Evolutionary conservation across 345 rosid species (phyloP).

Genomic region (Eucalyptus dawsonii): DNA sequence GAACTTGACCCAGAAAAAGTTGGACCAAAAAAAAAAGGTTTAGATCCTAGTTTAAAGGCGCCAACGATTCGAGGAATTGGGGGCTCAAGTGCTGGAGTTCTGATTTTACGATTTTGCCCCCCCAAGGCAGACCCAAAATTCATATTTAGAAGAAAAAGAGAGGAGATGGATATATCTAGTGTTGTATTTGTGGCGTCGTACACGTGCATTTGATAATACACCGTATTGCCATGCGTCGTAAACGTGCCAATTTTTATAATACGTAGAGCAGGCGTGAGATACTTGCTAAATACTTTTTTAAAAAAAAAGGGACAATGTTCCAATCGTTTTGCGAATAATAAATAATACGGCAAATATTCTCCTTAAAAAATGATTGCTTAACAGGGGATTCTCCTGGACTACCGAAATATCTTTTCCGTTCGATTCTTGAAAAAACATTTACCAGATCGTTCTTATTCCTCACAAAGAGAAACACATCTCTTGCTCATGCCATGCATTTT

Average conservation of each 20-base stretch:
- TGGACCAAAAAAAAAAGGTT: not conserved
- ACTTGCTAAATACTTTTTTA: not conserved
- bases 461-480: too few relatives aligned
- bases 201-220: not conserved
- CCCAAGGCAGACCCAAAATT: not conserved
- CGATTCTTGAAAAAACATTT: too few relatives aligned
- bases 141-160: not conserved
- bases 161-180: not conserved
- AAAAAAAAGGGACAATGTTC: not conserved
- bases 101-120: not conserved
- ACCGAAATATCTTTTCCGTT: not conserved
- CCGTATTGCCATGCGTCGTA: not conserved
- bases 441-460: not conserved
- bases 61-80: not conserved
- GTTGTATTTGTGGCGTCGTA: not conserved
- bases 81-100: not conserved
- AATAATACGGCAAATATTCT: not conserved
- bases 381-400: not conserved
- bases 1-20: not conserved
- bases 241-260: not conserved
- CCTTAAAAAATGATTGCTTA: not conserved
- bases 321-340: not conserved
- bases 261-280: not conserved
- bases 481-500: not conserved
- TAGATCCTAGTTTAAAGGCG: not conserved